phyloP scores from a whole-genome alignment of 2,329 filamentous ascomycete genomes.

The Alternaria angustiovoidea region DNA sequence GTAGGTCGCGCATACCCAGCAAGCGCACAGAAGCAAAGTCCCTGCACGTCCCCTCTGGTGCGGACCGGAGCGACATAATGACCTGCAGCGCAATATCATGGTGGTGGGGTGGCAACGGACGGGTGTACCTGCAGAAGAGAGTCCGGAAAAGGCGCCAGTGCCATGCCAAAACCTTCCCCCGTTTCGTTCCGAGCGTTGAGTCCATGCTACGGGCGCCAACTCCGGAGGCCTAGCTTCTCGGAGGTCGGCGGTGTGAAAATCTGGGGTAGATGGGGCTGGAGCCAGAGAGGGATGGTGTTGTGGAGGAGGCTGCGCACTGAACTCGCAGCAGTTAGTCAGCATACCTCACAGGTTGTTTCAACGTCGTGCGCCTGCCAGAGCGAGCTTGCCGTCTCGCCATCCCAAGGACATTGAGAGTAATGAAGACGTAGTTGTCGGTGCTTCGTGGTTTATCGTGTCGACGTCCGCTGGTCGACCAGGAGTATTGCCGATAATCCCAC shows the following conservation, averaged over 20 bases:
- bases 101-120: constrained; percentile 30
- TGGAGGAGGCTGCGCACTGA: not conserved
- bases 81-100: constrained; percentile 16
- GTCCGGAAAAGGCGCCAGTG: constrained; percentile 33
- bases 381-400: not conserved
- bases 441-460: not conserved
- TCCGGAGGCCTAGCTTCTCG: not conserved
- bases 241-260: constrained; percentile 21
- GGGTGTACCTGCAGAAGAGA: constrained; percentile 45
- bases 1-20: constrained; percentile 1
- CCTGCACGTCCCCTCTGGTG: not conserved
- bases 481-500: not conserved
- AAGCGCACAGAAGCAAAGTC: constrained; percentile 5
- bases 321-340: not conserved
- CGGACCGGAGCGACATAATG: constrained; percentile 9
- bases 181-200: not conserved
- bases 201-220: not conserved
- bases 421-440: not conserved
- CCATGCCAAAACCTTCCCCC: constrained; percentile 5
- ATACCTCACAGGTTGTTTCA: not conserved
- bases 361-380: not conserved
- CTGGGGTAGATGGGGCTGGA: constrained; percentile 34
- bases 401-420: not conserved
- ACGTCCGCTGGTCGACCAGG: not conserved
- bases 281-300: constrained; percentile 28